These are phyloP conservation scores for Inonotus hispidus DNA, from an alignment of 1,284 basidiomycete genomes.

Conservation along the genomic window DNA sequence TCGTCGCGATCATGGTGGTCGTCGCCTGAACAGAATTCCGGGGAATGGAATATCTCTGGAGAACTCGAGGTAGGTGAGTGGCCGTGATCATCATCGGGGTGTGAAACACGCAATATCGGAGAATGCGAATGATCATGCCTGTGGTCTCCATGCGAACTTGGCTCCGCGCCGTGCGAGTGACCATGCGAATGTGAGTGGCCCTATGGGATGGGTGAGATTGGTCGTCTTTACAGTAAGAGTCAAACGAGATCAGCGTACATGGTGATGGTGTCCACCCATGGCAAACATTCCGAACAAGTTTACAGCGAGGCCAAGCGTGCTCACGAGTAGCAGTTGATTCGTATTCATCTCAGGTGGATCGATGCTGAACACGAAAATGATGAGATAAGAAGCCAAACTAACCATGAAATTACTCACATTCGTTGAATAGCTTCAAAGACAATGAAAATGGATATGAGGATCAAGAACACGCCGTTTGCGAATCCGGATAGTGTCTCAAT, in stretches of 20 bases:
- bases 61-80: conserved; percentile 18
- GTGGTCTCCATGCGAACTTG: conserved; percentile 22
- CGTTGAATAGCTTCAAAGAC: conserved; percentile 97
- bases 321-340: conserved; percentile 86
- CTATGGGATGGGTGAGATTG: conserved; percentile 29
- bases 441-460: conserved; percentile 97
- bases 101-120: conserved; percentile 21
- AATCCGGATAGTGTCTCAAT: conserved; percentile 99
- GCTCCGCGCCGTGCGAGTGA: conserved; percentile 29
- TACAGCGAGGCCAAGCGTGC: conserved; percentile 83
- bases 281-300: conserved; percentile 99
- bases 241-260: conserved; percentile 41
- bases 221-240: background rate
- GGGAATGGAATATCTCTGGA: conserved; percentile 19
- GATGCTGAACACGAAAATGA: conserved; percentile 43
- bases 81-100: conserved; percentile 26
- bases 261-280: conserved; percentile 93
- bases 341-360: conserved; percentile 99
- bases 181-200: conserved; percentile 40
- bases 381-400: background rate
- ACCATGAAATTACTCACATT: conserved; percentile 51
- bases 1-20: conserved; percentile 12
- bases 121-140: conserved; percentile 22
- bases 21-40: background rate
- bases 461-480: conserved; percentile 95